Evolutionary conservation across 108 stramenopile species (phyloP), one percentile per base, ranked within the genome.

Genomic region (Cyclotella sp.): DNA sequence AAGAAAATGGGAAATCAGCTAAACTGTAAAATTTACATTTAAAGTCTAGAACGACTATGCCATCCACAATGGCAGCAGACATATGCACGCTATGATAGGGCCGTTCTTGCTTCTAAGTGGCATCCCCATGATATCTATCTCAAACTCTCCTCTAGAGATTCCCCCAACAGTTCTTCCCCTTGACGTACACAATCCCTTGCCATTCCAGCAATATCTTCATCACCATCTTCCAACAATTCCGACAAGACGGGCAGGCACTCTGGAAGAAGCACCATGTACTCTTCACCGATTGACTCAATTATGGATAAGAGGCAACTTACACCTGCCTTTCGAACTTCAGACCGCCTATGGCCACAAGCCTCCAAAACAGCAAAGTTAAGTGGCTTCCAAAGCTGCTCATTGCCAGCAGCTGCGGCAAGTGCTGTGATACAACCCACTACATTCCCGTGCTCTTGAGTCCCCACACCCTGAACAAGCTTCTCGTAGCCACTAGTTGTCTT

Each of bases 301-400:
- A 96, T 79, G 11, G 89, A 86, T 8, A 91, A 61, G 8, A 96
- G 85, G 67, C 91, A 92, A 22, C 59, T 68, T 9, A 94, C 78
- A n/a, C 95, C 95, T 61, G 91, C 89, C 63, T 83, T 90, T 26
- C 92, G 86, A 16, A 96, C 95, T 75, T 93, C 92, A 10, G 77
- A 68, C 28, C 90, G 68, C 8, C 58, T 70, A 44, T 89, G 76
- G n/a, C 85, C 89, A 60, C 87, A 88, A 16, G 92, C 89, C 79
- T 91, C 87, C 60, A 96, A 70, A 28, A 96, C 87, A 11, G 86
- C 82, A 75, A 94, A 90, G 77, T 96, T 96, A 13, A 96, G 82
- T 19, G 95, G 93, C 67, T 96, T 96, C 95, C 95, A 96, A 15
- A 94, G 73, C 79, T 90, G 91, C 61, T 96, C 95, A 54, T 93